phyloP scores from a whole-genome alignment of 129 eudicot genomes.

The Arctium minus region DNA sequence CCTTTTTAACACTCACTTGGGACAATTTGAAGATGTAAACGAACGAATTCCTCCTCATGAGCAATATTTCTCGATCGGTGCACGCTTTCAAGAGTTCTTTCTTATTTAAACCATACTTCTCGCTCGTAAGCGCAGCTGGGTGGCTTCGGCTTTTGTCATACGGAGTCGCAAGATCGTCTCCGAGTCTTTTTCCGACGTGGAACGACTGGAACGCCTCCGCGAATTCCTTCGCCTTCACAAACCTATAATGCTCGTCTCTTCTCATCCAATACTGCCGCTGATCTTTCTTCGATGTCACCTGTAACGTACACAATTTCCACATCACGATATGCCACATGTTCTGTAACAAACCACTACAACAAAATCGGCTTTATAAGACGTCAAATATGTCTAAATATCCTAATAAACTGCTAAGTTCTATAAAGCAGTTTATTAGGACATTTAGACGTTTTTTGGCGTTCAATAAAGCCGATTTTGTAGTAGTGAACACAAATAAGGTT shows the following conservation, averaged over 20 bases:
- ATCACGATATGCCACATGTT: not conserved
- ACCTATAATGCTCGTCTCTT: conserved; percentile 44
- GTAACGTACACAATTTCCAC: not conserved
- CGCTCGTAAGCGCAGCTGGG: conserved; percentile 63
- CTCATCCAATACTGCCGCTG: conserved; percentile 60
- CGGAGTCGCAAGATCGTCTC: conserved; percentile 42
- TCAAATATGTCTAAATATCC: not conserved
- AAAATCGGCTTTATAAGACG: not conserved
- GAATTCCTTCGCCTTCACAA: conserved; percentile 51
- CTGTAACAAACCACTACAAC: not conserved
- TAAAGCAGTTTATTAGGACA: too few relatives aligned
- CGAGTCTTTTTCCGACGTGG: conserved; percentile 38
- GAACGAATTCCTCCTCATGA: conserved; percentile 65
- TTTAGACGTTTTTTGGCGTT: too few relatives aligned
- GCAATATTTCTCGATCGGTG: conserved; percentile 46
- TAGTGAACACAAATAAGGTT: not conserved
- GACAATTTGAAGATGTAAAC: conserved; percentile 39
- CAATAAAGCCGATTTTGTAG: not conserved
- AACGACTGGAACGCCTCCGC: conserved; percentile 52
- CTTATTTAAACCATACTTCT: conserved; percentile 43
- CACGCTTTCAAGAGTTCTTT: conserved; percentile 57
- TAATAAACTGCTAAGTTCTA: not conserved
- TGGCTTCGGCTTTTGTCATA: conserved; percentile 59
- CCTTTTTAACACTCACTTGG: conserved; percentile 33
- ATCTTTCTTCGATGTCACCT: conserved; percentile 80